Percentiles rank a stretch among this genome's conserved stretches.
These are phyloP conservation scores for Isatis tinctoria DNA, from an alignment of 345 rosid species.

Conservation along the genomic window DNA sequence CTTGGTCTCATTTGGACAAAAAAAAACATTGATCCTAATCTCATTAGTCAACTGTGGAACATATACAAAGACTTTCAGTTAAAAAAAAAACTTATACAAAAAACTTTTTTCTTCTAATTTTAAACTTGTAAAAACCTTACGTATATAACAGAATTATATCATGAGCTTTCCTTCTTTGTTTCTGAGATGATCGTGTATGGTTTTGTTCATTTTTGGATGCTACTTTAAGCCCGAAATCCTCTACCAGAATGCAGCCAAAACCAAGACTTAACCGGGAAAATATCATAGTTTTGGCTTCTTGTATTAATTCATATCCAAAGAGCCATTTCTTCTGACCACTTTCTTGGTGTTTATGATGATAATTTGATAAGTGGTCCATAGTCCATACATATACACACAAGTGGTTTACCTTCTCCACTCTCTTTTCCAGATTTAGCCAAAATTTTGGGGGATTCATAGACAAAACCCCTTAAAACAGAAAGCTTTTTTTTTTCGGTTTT, in stretches of 20 bases:
- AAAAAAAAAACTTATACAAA: no score
- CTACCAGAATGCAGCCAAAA: background rate
- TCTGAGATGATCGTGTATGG: background rate
- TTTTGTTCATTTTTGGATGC: background rate
- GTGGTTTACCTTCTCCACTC: conserved; percentile 25
- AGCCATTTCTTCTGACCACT: conserved; percentile 11
- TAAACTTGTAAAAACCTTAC: no score
- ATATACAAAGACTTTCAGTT: no score
- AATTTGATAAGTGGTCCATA: conserved; percentile 25
- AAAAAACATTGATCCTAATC: no score
- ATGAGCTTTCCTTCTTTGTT: no score
- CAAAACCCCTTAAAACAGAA: conserved; percentile 10
- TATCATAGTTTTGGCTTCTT: conserved; percentile 20
- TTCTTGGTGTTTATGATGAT: conserved; percentile 20
- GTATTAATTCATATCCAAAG: conserved; percentile 7
- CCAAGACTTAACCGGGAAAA: conserved; percentile 23
- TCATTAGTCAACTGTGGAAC: no score
- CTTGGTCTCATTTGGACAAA: no score
- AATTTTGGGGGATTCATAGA: background rate
- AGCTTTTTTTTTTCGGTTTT: no score
- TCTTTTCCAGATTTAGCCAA: conserved; percentile 4
- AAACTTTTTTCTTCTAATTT: no score
- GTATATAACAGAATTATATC: no score
- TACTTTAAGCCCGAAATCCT: background rate
- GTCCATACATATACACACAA: conserved; percentile 2